Evolutionary conservation across 2,329 filamentous ascomycete genomes (phyloP), one percentile per base, ranked within the genome.

Genomic region (Aureobasidium melanogenum): DNA sequence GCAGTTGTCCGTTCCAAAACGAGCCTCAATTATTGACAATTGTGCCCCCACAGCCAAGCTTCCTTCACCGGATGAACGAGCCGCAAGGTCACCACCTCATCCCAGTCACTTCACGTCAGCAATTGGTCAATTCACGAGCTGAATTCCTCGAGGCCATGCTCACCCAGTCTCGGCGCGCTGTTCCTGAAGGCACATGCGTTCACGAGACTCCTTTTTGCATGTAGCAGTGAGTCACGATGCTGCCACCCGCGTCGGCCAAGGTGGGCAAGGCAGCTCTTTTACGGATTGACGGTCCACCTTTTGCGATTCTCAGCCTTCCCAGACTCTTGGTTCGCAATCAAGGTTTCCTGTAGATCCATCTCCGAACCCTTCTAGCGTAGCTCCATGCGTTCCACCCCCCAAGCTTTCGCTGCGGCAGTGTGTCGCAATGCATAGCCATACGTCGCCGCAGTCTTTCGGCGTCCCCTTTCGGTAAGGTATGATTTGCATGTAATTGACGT

Each of bases 101-200:
- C 50, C 50, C 36, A 26, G 36, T 30, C 38, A 44, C 44, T 14
- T 15, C 34, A 22, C 30, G 56, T 39, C 44, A 59, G 44, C 56
- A 59, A 59, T 59, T 59, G 56, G 56, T 50, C 56, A 48, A 50
- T 59, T n/a, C 34, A 57, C 14, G 41, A 47, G 34, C 34, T 50
- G 32, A 48, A 32, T 15, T 32, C 44, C 32, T 50, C 17, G 15
- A 9, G 14, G 24, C 22, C 41, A 24, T 44, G 28, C 41, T 19
- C 19, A 36, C 8, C 43, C 41, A 30, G 17, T 44, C 41, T 56
- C 39, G 43, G 54, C 28, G 44, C 24, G 9, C 54, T 36, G 56
- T 59, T 48, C 56, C 56, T 50, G 44, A 41, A 41, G n/a, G 56
- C 19, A 39, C 19, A 46, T 38, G 39, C 54, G 41, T 34, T 47